Percentiles rank a stretch among this genome's conserved stretches.
These are phyloP conservation scores for Pisolithus tinctorius DNA, from an alignment of 768 basidiomycete species.

Conservation along the genomic window DNA sequence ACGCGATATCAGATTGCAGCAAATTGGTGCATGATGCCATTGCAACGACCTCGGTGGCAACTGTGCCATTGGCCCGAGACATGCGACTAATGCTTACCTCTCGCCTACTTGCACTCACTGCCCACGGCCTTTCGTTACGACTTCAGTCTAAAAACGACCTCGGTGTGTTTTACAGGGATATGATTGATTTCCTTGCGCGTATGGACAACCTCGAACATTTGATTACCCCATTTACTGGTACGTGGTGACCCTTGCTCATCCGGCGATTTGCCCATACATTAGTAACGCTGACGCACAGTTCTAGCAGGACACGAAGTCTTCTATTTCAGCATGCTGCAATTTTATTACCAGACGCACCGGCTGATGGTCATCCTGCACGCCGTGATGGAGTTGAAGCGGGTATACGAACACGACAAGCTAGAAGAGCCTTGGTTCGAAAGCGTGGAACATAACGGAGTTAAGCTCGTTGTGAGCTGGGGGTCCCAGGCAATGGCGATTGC, in stretches of 20 bases:
- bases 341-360: slow-evolving; percentile 36
- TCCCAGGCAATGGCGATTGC: slow-evolving; percentile 32
- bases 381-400: slow-evolving; percentile 20
- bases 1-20: slow-evolving; percentile 31
- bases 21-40: slow-evolving; percentile 26
- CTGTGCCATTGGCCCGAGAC: slow-evolving; percentile 22
- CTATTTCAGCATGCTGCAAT: slow-evolving; percentile 34
- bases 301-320: slow-evolving; percentile 36
- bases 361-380: slow-evolving; percentile 33
- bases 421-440: slow-evolving; percentile 26
- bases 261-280: slow-evolving; percentile 3
- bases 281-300: slow-evolving; percentile 29
- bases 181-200: slow-evolving; percentile 24
- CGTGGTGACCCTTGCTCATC: slow-evolving; percentile 5
- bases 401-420: slow-evolving; percentile 11
- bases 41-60: slow-evolving; percentile 19
- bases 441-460: slow-evolving; percentile 28
- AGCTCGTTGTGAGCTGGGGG: slow-evolving; percentile 31
- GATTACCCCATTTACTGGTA: slow-evolving; percentile 33
- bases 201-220: slow-evolving; percentile 33
- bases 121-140: slow-evolving; percentile 26
- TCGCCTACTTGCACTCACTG: slow-evolving; percentile 29
- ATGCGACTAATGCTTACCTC: slow-evolving; percentile 32
- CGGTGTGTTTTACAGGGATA: slow-evolving; percentile 28
- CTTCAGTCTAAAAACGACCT: slow-evolving; percentile 22